phyloP scores from a whole-genome alignment of 2,329 filamentous ascomycete species.

The Penicillium sp. region DNA sequence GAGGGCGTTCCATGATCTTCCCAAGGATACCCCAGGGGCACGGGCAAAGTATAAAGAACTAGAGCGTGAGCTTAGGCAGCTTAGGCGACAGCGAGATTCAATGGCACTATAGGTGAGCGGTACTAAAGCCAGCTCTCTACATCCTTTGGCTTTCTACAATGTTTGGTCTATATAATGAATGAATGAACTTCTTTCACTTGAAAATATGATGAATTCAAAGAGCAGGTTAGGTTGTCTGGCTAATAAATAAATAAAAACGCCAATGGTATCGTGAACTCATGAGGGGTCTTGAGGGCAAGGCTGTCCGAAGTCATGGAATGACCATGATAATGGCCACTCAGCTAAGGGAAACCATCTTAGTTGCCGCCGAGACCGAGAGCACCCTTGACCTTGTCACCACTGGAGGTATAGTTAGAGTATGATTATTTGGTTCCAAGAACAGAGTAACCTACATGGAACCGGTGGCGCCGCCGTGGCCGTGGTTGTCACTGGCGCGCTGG shows the following conservation, averaged over 20 bases:
- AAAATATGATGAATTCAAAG: not conserved
- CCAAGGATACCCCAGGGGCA: slow-evolving; percentile 68
- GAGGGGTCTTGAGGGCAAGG: slow-evolving; percentile 17
- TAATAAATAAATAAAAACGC: slow-evolving; percentile 7
- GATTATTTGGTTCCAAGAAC: not conserved
- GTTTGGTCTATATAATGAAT: not conserved
- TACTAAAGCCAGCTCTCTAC: not conserved
- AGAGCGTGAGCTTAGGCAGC: slow-evolving; percentile 60
- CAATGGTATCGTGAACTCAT: slow-evolving; percentile 32
- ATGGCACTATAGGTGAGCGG: slow-evolving; percentile 66
- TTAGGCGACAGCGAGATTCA: slow-evolving; percentile 65
- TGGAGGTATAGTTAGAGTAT: slow-evolving; percentile 20
- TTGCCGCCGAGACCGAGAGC: slow-evolving; percentile 41
- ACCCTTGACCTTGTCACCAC: slow-evolving; percentile 48
- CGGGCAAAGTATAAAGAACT: slow-evolving; percentile 68
- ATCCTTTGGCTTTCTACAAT: not conserved
- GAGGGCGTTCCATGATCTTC: slow-evolving; percentile 67
- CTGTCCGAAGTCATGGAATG: slow-evolving; percentile 4
- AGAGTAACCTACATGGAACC: slow-evolving; percentile 41
- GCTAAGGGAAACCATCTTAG: slow-evolving; percentile 11
- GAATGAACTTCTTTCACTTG: not conserved
- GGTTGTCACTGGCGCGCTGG: slow-evolving; percentile 47
- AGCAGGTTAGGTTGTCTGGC: not conserved
- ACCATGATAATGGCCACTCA: not conserved
- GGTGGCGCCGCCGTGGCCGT: slow-evolving; percentile 39